Conservation (phyloP, 495 filamentous ascomycete genomes). For the Tetracladium setigerum region DNA sequence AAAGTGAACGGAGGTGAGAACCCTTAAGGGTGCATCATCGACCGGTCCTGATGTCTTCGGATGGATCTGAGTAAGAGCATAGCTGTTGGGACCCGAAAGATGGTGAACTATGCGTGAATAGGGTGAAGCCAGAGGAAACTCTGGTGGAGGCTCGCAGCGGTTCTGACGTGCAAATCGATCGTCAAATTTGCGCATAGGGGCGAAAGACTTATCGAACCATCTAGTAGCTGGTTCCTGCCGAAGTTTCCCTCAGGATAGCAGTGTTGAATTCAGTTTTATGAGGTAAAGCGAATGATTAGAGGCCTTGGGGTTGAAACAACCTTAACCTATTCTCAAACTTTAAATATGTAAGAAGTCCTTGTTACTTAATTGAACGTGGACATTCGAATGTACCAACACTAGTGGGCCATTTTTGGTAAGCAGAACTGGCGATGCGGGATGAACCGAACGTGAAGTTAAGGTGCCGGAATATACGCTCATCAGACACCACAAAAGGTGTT, state of each 20-base stretch:
- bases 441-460: conserved; percentile 65
- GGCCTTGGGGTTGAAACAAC: conserved; percentile 65
- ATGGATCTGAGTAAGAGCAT: conserved; percentile 74
- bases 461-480: conserved; percentile 65
- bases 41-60: conserved; percentile 67
- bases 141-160: conserved; percentile 64
- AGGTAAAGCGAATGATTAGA: conserved; percentile 76
- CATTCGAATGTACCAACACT: conserved; percentile 60
- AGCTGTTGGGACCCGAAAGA: conserved; percentile 66
- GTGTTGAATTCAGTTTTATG: conserved; percentile 67
- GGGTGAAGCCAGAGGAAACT: conserved; percentile 72
- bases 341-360: conserved; percentile 71
- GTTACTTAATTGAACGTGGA: conserved; percentile 62
- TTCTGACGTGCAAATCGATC: conserved; percentile 74
- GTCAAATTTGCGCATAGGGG: conserved; percentile 56
- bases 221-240: conserved; percentile 62
- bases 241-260: conserved; percentile 74
- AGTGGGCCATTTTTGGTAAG: conserved; percentile 66
- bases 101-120: conserved; percentile 65
- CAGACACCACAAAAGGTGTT: conserved; percentile 56
- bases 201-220: conserved; percentile 66
- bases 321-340: conserved; percentile 73
- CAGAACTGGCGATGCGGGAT: conserved; percentile 62
- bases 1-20: conserved; percentile 63
- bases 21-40: conserved; percentile 54